Evolutionary conservation across 148 eudicot genomes (phyloP).

Genomic region (Chenopodium berlandieri): DNA sequence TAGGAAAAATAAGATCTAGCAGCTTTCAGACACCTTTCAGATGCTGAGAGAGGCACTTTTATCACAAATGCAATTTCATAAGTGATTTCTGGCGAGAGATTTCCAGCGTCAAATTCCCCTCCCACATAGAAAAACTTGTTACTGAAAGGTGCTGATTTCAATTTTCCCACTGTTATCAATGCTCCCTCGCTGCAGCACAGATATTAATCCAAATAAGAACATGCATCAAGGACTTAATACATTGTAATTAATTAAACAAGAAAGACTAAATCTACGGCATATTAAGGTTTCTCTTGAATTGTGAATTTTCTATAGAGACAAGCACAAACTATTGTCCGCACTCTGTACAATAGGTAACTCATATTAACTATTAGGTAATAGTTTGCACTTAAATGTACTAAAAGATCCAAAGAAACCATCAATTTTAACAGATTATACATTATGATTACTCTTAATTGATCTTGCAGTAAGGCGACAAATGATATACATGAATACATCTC

Average conservation of each 20-base stretch:
- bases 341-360: too few species aligned
- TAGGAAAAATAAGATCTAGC: neutral
- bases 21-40: conserved; percentile 34
- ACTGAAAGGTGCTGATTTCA: conserved; percentile 9
- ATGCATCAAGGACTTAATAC: neutral
- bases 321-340: too few species aligned
- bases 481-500: neutral
- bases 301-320: too few species aligned
- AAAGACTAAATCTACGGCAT: conserved; percentile 9
- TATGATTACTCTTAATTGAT: neutral
- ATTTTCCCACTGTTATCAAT: conserved; percentile 37
- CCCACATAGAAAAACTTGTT: conserved; percentile 43
- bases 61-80: conserved; percentile 49
- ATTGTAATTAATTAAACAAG: conserved; percentile 5
- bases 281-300: conserved; percentile 5
- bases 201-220: neutral
- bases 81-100: conserved; percentile 42
- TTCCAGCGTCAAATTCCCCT: conserved; percentile 40
- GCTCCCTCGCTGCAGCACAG: neutral
- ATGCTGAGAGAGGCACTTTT: conserved; percentile 44
- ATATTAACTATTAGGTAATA: too few species aligned
- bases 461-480: neutral
- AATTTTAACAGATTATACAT: too few species aligned
- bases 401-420: too few species aligned
- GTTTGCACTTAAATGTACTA: too few species aligned